A percentile compares a stretch with the other conserved stretches of the same genome.
Conservation (phyloP, 1,139 yeast species). For the Lodderomyces beijingensis region DNA sequence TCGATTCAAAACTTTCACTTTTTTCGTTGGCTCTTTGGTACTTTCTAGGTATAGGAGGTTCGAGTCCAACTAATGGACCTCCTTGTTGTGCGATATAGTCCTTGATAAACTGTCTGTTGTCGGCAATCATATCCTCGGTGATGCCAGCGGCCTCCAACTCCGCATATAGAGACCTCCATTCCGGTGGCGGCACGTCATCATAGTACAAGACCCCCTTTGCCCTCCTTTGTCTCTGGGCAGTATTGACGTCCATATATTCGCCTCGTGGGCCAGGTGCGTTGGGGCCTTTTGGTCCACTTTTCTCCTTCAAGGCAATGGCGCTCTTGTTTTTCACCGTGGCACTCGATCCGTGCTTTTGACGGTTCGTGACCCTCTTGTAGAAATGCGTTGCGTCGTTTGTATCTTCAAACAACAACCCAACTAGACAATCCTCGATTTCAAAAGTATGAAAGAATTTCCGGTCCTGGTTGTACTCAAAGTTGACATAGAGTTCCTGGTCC, state of each 20-base stretch:
- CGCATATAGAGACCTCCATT: conserved; percentile 73
- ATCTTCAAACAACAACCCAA: conserved; percentile 89
- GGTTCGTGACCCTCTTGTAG: conserved; percentile 65
- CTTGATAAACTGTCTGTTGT: conserved; percentile 76
- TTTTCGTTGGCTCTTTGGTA: conserved; percentile 23
- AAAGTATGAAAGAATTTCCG: conserved; percentile 92
- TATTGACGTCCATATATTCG: conserved; percentile 41
- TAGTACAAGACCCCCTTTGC: conserved; percentile 63
- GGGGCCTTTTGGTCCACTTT: conserved; percentile 32
- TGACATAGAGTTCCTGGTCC: conserved; percentile 93
- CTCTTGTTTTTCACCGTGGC: conserved; percentile 81
- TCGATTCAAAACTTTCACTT: conserved; percentile 4
- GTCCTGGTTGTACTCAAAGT: conserved; percentile 88
- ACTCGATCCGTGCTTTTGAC: conserved; percentile 81
- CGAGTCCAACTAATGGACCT: conserved; percentile 80
- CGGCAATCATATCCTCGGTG: conserved; percentile 86
- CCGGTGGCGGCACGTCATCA: conserved; percentile 79
- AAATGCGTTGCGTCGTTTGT: conserved; percentile 84
- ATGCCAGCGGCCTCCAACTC: conserved; percentile 79
- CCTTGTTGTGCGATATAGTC: conserved; percentile 73
- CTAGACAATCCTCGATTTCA: conserved; percentile 85
- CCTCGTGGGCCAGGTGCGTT: conserved; percentile 73
- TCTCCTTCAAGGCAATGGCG: conserved; percentile 72
- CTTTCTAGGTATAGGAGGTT: conserved; percentile 77
- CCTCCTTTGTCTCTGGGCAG: conserved; percentile 54